A percentile compares a stretch with the other conserved stretches of the same genome.
Evolutionary conservation across 441 rosid genomes (phyloP).

Genomic region (Adansonia madagascariensis): DNA sequence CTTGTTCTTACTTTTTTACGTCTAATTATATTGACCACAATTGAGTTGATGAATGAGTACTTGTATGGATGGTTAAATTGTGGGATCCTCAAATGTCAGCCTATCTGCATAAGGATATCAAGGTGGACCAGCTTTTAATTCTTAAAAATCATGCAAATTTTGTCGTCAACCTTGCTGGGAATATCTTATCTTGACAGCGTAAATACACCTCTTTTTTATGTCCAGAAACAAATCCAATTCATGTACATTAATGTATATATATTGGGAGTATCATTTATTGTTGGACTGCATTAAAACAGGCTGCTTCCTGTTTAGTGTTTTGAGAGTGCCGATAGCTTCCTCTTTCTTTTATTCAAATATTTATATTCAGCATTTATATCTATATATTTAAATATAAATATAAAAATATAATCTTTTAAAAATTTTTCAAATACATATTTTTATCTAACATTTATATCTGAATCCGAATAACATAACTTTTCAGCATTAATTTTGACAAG

Average conservation of each 20-base stretch:
- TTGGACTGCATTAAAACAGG: neutral
- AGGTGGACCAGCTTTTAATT: slow-evolving; percentile 13
- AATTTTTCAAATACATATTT: no score
- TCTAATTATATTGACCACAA: neutral
- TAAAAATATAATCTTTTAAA: no score
- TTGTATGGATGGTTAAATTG: neutral
- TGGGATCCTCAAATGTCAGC: slow-evolving; percentile 21
- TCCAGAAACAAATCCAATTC: neutral
- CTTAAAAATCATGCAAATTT: neutral
- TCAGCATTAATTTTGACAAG: neutral
- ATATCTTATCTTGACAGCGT: neutral
- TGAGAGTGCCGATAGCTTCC: neutral
- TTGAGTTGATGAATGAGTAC: neutral
- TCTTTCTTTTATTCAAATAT: no score
- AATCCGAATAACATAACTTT: no score
- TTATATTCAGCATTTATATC: no score
- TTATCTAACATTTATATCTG: no score
- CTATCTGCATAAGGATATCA: neutral
- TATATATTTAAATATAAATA: no score
- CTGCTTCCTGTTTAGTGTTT: neutral
- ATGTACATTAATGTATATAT: neutral
- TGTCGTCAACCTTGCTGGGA: neutral
- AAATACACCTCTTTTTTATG: neutral
- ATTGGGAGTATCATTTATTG: neutral
- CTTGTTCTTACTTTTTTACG: neutral